Evolutionary conservation across 176 grass and related monocot genomes (phyloP).

Genomic region (Carex scoparia): DNA sequence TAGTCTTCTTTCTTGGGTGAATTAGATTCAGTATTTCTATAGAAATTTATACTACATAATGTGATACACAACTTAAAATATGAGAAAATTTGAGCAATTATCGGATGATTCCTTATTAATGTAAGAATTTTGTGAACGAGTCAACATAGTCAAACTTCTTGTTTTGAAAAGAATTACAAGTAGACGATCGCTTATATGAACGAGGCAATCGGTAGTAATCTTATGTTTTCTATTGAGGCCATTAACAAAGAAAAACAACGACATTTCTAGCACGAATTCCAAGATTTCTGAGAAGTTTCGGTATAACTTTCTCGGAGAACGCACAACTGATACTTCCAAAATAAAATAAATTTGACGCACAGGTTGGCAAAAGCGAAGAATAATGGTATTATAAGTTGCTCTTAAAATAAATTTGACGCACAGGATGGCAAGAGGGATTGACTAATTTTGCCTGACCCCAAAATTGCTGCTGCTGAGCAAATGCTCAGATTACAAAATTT

Average conservation of each 20-base stretch:
- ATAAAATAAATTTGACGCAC: background rate
- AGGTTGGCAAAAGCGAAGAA: background rate
- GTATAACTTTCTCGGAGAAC: background rate
- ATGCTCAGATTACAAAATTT: slow-evolving; percentile 7
- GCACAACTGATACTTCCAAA: background rate
- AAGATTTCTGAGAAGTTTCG: background rate
- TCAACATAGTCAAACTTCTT: background rate
- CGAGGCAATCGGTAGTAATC: background rate
- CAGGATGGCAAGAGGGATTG: background rate
- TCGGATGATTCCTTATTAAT: background rate
- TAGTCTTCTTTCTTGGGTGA: too few species aligned
- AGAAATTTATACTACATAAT: too few species aligned
- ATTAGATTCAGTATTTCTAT: too few species aligned
- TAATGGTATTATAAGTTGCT: background rate
- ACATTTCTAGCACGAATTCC: background rate
- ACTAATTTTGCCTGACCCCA: background rate
- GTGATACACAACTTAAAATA: too few species aligned
- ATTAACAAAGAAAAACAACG: background rate
- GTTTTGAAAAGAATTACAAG: too few species aligned
- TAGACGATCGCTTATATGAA: background rate
- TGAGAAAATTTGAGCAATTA: background rate
- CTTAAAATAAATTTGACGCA: background rate
- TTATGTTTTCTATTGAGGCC: background rate
- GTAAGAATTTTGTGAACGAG: background rate
- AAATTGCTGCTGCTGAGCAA: slow-evolving; percentile 12